Base-by-base conservation (phyloP, 805 yeast species). In the Starmerella tilneyi region DNA sequence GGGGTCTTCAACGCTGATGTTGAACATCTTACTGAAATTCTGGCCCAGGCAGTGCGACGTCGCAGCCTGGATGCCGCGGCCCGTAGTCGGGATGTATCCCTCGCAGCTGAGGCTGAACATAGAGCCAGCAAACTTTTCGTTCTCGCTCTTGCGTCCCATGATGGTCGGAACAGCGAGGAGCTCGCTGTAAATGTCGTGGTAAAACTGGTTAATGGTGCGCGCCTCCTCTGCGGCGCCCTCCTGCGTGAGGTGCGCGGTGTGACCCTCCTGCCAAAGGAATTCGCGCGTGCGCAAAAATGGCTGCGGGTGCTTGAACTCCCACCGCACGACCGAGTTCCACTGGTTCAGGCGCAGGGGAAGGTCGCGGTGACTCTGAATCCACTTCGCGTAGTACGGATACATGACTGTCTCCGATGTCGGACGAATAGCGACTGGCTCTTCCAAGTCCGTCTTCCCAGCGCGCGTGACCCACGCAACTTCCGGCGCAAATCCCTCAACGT, bases 231-330 rank as follows among this genome's bases (percentile, higher is more conserved):
- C 73, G 26, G 98, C 96, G 50, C 76, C 92, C 50, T 78, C 84
- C 53, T 71, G 66, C 46, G 94, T 82, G 61, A 94, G 74, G 65
- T 84, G 95, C 45, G 95, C 98, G 41, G 98, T 92, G 72, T 92
- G 99, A 58, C 99, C 99, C 71, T 92, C 99, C 71, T 92, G 99
- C 99, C 99, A 92, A 66, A 92, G 73, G 70, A 92, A 92, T 70
- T 92, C 99, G 71, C 99, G 82, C 12, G 98, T 94, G 76, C 99
- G 83, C 63, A 92, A 71, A 68, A 92, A 92, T 41, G 99, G 99
- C 71, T 92, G 99, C 47, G 99, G 99, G 67, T 92, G 97, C 73
- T 92, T 92, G 72, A 92, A 92, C 70, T 92, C 99, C 99, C 98
- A 92, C 73, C 99, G 82, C 41, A 92, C 99, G 36, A 92, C 99